These are phyloP conservation scores for Hirsutella thompsonii DNA, from an alignment of 2,329 filamentous ascomycete genomes.

Conservation along the genomic window DNA sequence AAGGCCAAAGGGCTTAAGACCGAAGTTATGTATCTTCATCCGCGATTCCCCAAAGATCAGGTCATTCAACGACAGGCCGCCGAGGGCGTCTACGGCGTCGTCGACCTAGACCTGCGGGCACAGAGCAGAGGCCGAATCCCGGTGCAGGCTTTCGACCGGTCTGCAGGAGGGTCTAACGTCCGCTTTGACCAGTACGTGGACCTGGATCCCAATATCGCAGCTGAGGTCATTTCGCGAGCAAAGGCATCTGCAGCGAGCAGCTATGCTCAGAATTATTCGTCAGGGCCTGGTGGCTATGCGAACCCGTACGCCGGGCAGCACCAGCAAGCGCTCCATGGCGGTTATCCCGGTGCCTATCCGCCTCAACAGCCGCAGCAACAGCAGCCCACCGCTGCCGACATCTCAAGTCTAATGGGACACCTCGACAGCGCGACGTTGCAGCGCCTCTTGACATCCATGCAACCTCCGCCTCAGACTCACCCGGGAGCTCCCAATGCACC, in stretches of 20 bases:
- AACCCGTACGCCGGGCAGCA: slow-evolving; percentile 19
- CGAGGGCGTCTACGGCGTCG: slow-evolving; percentile 78
- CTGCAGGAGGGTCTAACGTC: slow-evolving; percentile 58
- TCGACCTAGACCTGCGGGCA: slow-evolving; percentile 58
- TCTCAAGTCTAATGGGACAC: slow-evolving; percentile 52
- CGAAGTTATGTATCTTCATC: slow-evolving; percentile 68
- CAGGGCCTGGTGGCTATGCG: slow-evolving; percentile 12
- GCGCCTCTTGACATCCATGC: slow-evolving; percentile 50
- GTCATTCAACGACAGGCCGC: slow-evolving; percentile 78
- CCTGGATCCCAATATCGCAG: slow-evolving; percentile 64
- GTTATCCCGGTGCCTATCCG: slow-evolving; percentile 19
- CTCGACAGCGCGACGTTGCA: slow-evolving; percentile 61
- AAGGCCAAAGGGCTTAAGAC: slow-evolving; percentile 56
- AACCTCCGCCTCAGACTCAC: slow-evolving; percentile 6
- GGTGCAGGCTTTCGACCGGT: slow-evolving; percentile 76
- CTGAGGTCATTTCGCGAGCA: slow-evolving; percentile 65
- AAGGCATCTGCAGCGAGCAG: slow-evolving; percentile 31
- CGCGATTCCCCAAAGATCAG: slow-evolving; percentile 61
- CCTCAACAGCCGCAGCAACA: slow-evolving; percentile 16
- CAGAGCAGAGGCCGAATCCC: slow-evolving; percentile 63
- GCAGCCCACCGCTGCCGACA: slow-evolving; percentile 28
- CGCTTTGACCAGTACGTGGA: slow-evolving; percentile 81
- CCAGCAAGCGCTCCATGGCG: slow-evolving; percentile 9
- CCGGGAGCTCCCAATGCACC: slow-evolving; percentile 5
- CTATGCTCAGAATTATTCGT: slow-evolving; percentile 17